Conservation (phyloP, 257 asterid genomes). For the Datura wrightii region DNA sequence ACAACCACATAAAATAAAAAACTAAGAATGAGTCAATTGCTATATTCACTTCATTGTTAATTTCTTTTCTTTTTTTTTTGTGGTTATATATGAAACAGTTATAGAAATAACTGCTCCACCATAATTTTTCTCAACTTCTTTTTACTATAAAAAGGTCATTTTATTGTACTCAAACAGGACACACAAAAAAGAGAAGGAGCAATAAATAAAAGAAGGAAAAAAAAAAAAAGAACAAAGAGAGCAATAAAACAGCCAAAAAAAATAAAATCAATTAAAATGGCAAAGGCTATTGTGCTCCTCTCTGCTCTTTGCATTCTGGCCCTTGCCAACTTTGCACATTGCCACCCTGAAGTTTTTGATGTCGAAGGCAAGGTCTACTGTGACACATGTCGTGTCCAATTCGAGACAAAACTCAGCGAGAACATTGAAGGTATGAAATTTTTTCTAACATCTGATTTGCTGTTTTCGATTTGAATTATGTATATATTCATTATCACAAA, state of each 20-base stretch:
- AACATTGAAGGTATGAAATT: neutral
- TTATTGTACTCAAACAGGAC: neutral
- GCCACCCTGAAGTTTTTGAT: constrained; percentile 23
- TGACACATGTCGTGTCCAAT: constrained; percentile 31
- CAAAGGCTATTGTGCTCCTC: constrained; percentile 33
- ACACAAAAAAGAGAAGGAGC: constrained; percentile 30
- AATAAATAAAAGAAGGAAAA: neutral
- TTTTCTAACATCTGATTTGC: neutral
- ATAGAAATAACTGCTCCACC: constrained; percentile 21
- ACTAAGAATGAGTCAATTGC: neutral
- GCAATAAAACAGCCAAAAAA: neutral
- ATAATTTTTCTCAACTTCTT: neutral
- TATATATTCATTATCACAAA: neutral
- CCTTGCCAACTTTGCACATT: constrained; percentile 28
- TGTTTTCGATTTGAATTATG: neutral
- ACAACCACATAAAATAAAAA: neutral
- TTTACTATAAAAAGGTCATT: constrained; percentile 12
- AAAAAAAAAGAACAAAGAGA: neutral
- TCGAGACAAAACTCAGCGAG: constrained; percentile 29
- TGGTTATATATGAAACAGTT: constrained; percentile 4
- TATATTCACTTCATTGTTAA: neutral
- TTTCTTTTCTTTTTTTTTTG: neutral
- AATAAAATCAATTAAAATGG: neutral
- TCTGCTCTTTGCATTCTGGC: constrained; percentile 34
- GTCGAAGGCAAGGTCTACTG: constrained; percentile 34